Evolutionary conservation across 1,284 basidiomycete species (phyloP).

Genomic region (Marasmius sp.): DNA sequence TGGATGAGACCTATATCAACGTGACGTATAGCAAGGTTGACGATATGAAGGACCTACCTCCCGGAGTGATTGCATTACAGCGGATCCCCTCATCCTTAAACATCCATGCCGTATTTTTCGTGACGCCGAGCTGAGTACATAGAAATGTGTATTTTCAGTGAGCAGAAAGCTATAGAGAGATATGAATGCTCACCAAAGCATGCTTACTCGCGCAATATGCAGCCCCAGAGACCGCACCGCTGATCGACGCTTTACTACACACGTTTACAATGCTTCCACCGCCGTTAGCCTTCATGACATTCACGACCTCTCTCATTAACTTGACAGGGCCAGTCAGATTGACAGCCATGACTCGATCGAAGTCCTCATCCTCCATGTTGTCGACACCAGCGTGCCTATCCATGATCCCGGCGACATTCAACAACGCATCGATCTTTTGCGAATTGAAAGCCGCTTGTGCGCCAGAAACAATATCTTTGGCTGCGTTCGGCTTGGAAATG

Average conservation of each 20-base stretch:
- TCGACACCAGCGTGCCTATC: constrained; percentile 12
- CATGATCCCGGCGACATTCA: constrained; percentile 19
- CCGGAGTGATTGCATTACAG: constrained; percentile 18
- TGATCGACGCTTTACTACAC: constrained; percentile 14
- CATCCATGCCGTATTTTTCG: constrained; percentile 20
- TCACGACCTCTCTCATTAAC: constrained; percentile 18
- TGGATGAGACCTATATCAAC: not conserved
- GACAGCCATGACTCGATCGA: constrained; percentile 15
- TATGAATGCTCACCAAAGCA: constrained; percentile 10
- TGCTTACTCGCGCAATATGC: constrained; percentile 20
- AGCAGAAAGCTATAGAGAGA: not conserved
- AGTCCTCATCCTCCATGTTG: constrained; percentile 13
- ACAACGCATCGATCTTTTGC: constrained; percentile 13
- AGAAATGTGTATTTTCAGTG: not conserved
- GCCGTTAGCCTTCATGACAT: constrained; percentile 17
- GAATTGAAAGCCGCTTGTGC: constrained; percentile 10
- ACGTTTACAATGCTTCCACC: constrained; percentile 19
- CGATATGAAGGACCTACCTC: not conserved
- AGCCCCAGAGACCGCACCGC: constrained; percentile 16
- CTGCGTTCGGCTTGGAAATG: constrained; percentile 9
- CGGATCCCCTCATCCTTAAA: constrained; percentile 18
- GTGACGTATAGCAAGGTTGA: not conserved
- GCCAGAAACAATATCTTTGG: constrained; percentile 11
- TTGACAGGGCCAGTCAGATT: constrained; percentile 17
- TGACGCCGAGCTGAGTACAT: constrained; percentile 8